phyloP scores from a whole-genome alignment of 495 filamentous ascomycete species.

The Trichocladium uniseriatum region DNA sequence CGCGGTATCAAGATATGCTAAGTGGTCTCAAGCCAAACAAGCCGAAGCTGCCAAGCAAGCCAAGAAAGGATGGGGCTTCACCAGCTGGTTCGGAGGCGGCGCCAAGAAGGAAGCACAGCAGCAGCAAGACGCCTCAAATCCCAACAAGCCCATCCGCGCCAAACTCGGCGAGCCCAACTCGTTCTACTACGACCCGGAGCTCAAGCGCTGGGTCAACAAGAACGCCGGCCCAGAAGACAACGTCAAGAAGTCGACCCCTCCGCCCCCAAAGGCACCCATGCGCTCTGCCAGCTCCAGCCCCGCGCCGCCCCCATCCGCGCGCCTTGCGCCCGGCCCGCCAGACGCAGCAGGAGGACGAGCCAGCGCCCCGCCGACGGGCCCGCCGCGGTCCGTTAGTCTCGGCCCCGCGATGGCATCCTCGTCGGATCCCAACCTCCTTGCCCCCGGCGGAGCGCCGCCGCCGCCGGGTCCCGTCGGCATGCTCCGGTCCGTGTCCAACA shows the following conservation, averaged over 20 bases:
- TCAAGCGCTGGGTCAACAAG: slow-evolving; percentile 98
- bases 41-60: slow-evolving; percentile 29
- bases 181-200: slow-evolving; percentile 87
- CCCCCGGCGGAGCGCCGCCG: not conserved
- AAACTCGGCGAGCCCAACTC: slow-evolving; percentile 91
- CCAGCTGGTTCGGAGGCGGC: slow-evolving; percentile 66
- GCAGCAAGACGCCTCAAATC: slow-evolving; percentile 16
- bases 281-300: slow-evolving; percentile 30
- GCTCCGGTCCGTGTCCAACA: slow-evolving; percentile 35
- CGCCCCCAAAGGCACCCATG: slow-evolving; percentile 34
- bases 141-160: slow-evolving; percentile 72
- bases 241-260: slow-evolving; percentile 39
- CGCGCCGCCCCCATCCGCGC: slow-evolving; percentile 17
- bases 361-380: slow-evolving; percentile 28
- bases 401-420: slow-evolving; percentile 4
- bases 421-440: slow-evolving; percentile 20
- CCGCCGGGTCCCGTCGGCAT: slow-evolving; percentile 35
- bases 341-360: slow-evolving; percentile 17
- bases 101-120: slow-evolving; percentile 50
- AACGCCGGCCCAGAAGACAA: slow-evolving; percentile 56
- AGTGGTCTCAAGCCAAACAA: slow-evolving; percentile 27
- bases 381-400: slow-evolving; percentile 16
- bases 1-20: too few species aligned
- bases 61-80: slow-evolving; percentile 77
- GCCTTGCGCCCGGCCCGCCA: too few species aligned